These are phyloP conservation scores for Talaromyces sp. DNA, from an alignment of 2,329 filamentous ascomycete genomes.

Conservation along the genomic window DNA sequence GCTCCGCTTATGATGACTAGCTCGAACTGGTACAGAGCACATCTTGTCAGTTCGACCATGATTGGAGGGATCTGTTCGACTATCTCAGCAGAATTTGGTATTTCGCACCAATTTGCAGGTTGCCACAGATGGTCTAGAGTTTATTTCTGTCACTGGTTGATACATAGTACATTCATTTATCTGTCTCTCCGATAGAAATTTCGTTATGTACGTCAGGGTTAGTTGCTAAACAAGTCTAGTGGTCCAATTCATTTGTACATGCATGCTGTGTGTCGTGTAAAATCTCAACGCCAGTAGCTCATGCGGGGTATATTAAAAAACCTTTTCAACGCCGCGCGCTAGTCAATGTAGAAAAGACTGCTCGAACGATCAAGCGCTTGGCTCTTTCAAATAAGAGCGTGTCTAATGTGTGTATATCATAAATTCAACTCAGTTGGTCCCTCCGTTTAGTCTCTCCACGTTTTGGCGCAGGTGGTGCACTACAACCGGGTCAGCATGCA, in stretches of 20 bases:
- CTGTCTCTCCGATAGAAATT: not conserved
- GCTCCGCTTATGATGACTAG: conserved; percentile 9
- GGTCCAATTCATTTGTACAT: not conserved
- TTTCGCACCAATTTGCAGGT: not conserved
- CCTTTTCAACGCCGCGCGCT: conserved; percentile 12
- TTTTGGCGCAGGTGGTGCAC: conserved; percentile 46
- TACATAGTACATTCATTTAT: too few species aligned
- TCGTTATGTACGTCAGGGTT: not conserved
- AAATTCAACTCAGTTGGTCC: conserved; percentile 19
- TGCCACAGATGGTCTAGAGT: not conserved
- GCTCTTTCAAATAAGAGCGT: not conserved
- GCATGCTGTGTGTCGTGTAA: not conserved
- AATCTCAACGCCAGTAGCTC: not conserved
- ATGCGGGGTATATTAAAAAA: conserved; percentile 14
- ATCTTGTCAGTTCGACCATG: not conserved
- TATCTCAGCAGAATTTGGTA: not conserved
- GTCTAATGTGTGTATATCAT: not conserved
- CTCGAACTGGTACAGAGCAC: not conserved
- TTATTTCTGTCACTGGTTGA: not conserved
- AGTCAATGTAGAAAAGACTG: not conserved
- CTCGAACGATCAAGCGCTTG: not conserved
- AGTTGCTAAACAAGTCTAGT: not conserved
- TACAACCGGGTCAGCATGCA: conserved; percentile 21
- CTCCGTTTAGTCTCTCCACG: conserved; percentile 48
- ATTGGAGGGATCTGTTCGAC: not conserved